Evolutionary conservation across 192 early-diverging fungal genomes (phyloP), one percentile per base, ranked within the genome.

Genomic region (Geranomyces variabilis): DNA sequence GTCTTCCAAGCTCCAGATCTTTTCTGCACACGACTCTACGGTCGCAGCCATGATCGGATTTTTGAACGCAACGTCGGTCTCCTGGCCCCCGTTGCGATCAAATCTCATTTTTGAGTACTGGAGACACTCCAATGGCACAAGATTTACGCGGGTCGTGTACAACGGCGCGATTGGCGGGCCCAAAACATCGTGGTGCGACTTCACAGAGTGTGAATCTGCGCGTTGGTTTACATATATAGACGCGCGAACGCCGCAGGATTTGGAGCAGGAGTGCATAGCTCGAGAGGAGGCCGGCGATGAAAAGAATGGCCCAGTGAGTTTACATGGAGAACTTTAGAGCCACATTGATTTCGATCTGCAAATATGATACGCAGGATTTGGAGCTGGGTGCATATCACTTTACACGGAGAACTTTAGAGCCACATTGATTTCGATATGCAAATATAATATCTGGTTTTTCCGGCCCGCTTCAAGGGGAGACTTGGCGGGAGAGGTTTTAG

Each of bases 31-130:
- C 58, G 58, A 60, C 31, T 33, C 29, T 2, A 60, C 58, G 1
- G 58, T 60, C 21, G 58, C 58, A 28, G 58, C 58, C 58, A 60
- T 60, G 8, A 6, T 60, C 9, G 58, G 58, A 4, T 60, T 60
- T 60, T 26, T 60, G 1, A 34, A 34, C 29, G 31, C 58, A 3
- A 60, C 29, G 58, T 28, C 24, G 24, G 58, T 60, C 6, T 7
- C 29, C 29, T 60, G 58, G 58, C 58, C 58, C 9, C 58, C 58
- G 29, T 29, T 60, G 28, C 58, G 58, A 17, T 19, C 58, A 17
- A 60, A 60, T 33, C 31, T 60, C 5, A 34, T 60, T 8, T 34
- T 60, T 29, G 58, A 60, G 29, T 60, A 60, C 19, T 60, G 58
- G 58, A 33, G 17, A 28, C 5, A 19, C 5, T 29, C 58, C 8